phyloP scores from a whole-genome alignment of 2,329 filamentous ascomycete genomes.

The Microascus cirrosus region DNA sequence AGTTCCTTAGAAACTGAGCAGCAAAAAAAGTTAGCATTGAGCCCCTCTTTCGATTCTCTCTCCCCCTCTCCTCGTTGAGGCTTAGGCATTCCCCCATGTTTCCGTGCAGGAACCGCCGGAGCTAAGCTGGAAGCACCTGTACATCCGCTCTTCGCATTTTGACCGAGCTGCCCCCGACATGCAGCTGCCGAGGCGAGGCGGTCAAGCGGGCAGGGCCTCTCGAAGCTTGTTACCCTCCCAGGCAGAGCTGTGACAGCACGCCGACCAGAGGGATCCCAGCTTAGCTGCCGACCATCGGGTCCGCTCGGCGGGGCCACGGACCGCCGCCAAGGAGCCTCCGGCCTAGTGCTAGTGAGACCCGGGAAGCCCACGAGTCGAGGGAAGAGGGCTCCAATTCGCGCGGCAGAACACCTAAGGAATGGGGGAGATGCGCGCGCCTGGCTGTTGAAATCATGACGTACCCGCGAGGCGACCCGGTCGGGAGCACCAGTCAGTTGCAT shows the following conservation, averaged over 20 bases:
- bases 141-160: not conserved
- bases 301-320: not conserved
- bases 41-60: not conserved
- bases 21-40: not conserved
- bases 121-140: not conserved
- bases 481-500: constrained; percentile 28
- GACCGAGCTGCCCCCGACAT: constrained; percentile 4
- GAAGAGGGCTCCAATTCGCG: not conserved
- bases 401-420: not conserved
- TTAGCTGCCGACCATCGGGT: not conserved
- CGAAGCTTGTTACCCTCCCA: not conserved
- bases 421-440: not conserved
- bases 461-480: constrained; percentile 31
- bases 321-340: not conserved
- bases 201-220: constrained; percentile 1
- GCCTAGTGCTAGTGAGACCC: not conserved
- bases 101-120: not conserved
- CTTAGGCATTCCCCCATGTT: not conserved
- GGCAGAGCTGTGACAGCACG: not conserved
- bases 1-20: constrained; percentile 32
- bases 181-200: constrained; percentile 3
- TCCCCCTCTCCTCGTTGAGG: not conserved
- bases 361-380: not conserved
- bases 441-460: constrained; percentile 18
- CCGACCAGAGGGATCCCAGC: not conserved